These are phyloP conservation scores for Porpolomopsis calyptriformis DNA, from an alignment of 768 basidiomycete genomes.

Conservation along the genomic window DNA sequence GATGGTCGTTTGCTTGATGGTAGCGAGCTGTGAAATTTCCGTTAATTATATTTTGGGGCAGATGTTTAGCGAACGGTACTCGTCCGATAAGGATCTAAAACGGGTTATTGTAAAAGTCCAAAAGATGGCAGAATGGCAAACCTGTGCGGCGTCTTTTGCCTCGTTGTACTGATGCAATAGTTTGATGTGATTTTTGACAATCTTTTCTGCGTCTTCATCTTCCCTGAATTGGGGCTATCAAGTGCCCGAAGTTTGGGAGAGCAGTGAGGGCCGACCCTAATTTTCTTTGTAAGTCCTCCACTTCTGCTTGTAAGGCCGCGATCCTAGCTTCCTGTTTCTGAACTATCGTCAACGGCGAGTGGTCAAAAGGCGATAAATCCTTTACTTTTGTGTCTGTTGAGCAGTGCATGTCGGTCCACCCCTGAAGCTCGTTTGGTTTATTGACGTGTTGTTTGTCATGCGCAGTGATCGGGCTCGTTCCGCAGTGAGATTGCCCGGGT, in stretches of 20 bases:
- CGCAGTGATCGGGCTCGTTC: too few species aligned
- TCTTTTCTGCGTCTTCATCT: slow-evolving; percentile 40
- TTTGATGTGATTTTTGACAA: slow-evolving; percentile 59
- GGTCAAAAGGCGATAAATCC: background rate
- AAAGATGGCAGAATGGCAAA: slow-evolving; percentile 14
- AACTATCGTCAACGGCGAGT: background rate
- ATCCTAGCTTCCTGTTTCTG: slow-evolving; percentile 45
- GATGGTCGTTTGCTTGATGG: slow-evolving; percentile 57
- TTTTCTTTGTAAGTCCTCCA: slow-evolving; percentile 33
- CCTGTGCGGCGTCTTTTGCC: slow-evolving; percentile 77
- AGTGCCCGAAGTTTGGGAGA: background rate
- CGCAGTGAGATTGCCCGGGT: too few species aligned
- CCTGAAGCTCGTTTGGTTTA: background rate
- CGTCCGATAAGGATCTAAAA: slow-evolving; percentile 68
- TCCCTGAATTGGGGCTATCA: slow-evolving; percentile 18
- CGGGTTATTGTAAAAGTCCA: slow-evolving; percentile 2
- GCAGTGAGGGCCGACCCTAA: slow-evolving; percentile 32
- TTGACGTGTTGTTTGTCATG: slow-evolving; percentile 5
- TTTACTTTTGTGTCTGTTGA: slow-evolving; percentile 3
- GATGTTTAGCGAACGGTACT: slow-evolving; percentile 33
- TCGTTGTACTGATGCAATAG: slow-evolving; percentile 71
- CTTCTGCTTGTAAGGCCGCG: slow-evolving; percentile 37
- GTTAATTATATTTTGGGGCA: slow-evolving; percentile 2
- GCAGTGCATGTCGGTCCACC: background rate
- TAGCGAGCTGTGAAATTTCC: slow-evolving; percentile 47